phyloP scores from a whole-genome alignment of 2,329 filamentous ascomycete genomes.

The Exophiala aquamarina region DNA sequence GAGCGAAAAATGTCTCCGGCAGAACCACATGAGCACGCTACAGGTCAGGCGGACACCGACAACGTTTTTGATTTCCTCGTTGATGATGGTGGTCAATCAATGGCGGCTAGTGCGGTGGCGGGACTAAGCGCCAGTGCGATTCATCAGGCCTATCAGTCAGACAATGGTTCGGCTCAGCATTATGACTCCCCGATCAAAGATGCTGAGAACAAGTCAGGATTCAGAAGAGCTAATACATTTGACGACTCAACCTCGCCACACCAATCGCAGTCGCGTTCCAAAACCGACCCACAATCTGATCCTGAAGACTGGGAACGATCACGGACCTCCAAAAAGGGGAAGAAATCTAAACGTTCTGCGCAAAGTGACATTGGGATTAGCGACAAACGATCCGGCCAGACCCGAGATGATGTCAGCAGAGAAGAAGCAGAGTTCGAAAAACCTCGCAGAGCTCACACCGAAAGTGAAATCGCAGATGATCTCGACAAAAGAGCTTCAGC shows the following conservation, averaged over 20 bases:
- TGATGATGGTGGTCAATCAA: slow-evolving; percentile 3
- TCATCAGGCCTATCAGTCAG: slow-evolving; percentile 1
- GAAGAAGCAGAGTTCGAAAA: slow-evolving; percentile 8
- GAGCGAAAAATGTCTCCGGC: neutral
- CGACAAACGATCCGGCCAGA: slow-evolving; percentile 1
- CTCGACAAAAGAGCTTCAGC: slow-evolving; percentile 29
- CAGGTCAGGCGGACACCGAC: slow-evolving; percentile 7
- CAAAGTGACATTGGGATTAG: slow-evolving; percentile 16
- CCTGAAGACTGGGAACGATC: slow-evolving; percentile 22
- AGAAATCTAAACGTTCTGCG: slow-evolving; percentile 8
- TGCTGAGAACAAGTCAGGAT: neutral
- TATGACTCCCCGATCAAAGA: too few relatives aligned
- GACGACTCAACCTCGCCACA: slow-evolving; percentile 10
- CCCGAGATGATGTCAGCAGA: neutral
- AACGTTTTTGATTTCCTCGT: slow-evolving; percentile 16
- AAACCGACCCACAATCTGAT: slow-evolving; percentile 18
- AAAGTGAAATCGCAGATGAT: slow-evolving; percentile 23
- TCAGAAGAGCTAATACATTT: slow-evolving; percentile 5
- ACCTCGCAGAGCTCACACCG: slow-evolving; percentile 19
- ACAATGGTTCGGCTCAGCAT: neutral
- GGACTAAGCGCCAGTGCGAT: slow-evolving; percentile 9
- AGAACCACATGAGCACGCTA: neutral
- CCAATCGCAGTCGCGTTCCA: slow-evolving; percentile 4
- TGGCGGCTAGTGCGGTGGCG: slow-evolving; percentile 1
- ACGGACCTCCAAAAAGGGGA: slow-evolving; percentile 5